Percentiles rank a stretch among this genome's conserved stretches.
These are phyloP conservation scores for Geopyxis carbonaria DNA, from an alignment of 495 filamentous ascomycete species.

Conservation along the genomic window DNA sequence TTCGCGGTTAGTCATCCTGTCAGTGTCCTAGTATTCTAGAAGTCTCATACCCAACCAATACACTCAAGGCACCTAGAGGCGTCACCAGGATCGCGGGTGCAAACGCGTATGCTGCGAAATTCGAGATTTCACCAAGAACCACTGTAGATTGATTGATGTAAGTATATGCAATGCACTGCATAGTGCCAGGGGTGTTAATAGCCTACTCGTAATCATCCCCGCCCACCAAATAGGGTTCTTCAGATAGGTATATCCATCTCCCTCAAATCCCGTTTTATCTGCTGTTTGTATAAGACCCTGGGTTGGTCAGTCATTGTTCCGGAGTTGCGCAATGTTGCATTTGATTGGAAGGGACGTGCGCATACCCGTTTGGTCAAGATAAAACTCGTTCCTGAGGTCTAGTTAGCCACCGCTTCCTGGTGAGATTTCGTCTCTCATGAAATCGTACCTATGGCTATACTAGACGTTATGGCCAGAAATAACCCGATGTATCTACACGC, in stretches of 20 bases:
- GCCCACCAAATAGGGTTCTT: slow-evolving; percentile 90
- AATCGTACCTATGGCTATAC: slow-evolving; percentile 75
- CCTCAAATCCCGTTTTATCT: slow-evolving; percentile 84
- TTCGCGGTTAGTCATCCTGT: neutral
- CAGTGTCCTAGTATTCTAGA: too few species aligned
- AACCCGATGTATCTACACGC: slow-evolving; percentile 69
- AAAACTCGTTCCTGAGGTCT: slow-evolving; percentile 61
- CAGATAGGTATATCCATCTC: slow-evolving; percentile 87
- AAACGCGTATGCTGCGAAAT: slow-evolving; percentile 96
- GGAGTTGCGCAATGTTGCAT: neutral
- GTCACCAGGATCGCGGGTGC: slow-evolving; percentile 95
- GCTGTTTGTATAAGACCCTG: slow-evolving; percentile 82
- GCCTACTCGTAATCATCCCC: slow-evolving; percentile 70
- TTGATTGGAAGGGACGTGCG: slow-evolving; percentile 10
- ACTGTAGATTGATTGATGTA: slow-evolving; percentile 30
- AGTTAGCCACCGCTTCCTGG: neutral
- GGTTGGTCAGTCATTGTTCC: slow-evolving; percentile 7
- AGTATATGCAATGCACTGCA: neutral
- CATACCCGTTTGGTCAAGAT: slow-evolving; percentile 83
- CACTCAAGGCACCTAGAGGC: slow-evolving; percentile 78
- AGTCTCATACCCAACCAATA: slow-evolving; percentile 59
- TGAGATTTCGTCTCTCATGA: slow-evolving; percentile 4
- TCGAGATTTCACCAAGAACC: slow-evolving; percentile 78
- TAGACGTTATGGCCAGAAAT: slow-evolving; percentile 73
- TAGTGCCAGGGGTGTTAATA: neutral